Base-by-base conservation (phyloP, 148 eudicot genomes). In the Gaultheria prostrata region DNA sequence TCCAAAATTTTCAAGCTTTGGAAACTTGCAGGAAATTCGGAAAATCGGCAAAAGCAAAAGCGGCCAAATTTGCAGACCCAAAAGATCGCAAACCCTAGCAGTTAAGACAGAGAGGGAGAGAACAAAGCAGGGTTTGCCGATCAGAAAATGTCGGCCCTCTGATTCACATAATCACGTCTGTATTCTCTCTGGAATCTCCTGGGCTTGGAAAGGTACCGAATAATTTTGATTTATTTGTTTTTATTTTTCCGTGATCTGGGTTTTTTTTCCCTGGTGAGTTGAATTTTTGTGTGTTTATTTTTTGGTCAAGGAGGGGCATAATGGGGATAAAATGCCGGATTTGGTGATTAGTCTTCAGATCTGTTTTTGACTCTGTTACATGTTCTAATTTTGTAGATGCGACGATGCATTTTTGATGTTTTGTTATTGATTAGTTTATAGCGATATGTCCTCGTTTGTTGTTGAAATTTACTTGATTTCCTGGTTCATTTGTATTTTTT, bases 51-150 rank as follows among this genome's bases (percentile, higher is more conserved):
- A 49, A 7, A n/a, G 14, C 1, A 30, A 26, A 67, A 67, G 4
- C 4, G 32, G 7, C 33, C 17, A 67, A 67, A 59, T 9, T 67
- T 67, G 72, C 72, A 30, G 33, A 28, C 18, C 33, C 1, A 45
- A 70, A 21, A 20, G 33, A 81, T 80, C 73, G 73, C 39, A 35
- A 50, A 69, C 82, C 67, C 82, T 54, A 33, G 82, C 46, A 80
- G 35, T 28, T 32, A 43, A 71, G 48, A 17, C 74, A 57, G 45
- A 56, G 20, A n/a, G 63, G 15, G 56, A 39, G 43, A 39, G 43
- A 39, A 39, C 43, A 26, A 56, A 33, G 26, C 56, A 65, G 80
- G 67, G 51, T 80, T 85, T 80, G 21, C 83, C 46, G 59, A 43
- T 74, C 48, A 65, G 56, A n/a, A 32, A 30, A 30, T 46, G 76